A percentile compares a stretch with the other conserved stretches of the same genome.
phyloP scores from a whole-genome alignment of 2,329 filamentous ascomycete genomes.

The Nakataea oryzae region DNA sequence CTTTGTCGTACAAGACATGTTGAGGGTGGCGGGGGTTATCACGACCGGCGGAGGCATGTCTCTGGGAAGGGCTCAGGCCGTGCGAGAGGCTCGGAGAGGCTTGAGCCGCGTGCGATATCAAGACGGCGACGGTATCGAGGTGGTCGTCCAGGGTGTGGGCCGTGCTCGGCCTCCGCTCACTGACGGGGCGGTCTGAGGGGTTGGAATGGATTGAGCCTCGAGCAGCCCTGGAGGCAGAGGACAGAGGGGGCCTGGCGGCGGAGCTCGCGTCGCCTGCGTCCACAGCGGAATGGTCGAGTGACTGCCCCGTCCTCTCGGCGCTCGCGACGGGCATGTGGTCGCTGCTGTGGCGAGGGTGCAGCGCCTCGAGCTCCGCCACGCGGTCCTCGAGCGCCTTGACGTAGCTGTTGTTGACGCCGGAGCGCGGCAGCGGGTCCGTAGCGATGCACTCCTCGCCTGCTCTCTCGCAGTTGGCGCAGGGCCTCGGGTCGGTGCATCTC shows the following conservation, averaged over 20 bases:
- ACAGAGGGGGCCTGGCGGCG: no score
- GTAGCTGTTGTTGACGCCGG: constrained; percentile 7
- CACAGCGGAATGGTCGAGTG: background rate
- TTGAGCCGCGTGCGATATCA: background rate
- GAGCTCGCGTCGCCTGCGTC: no score
- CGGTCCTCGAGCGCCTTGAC: constrained; percentile 9
- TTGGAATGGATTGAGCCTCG: no score
- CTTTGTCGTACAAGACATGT: no score
- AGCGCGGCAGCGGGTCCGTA: background rate
- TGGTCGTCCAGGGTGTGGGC: background rate
- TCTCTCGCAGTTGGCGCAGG: constrained; percentile 14
- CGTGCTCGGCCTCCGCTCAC: background rate
- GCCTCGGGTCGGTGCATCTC: constrained; percentile 13
- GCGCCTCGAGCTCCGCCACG: constrained; percentile 8
- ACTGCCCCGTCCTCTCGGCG: background rate
- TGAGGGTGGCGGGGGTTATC: no score
- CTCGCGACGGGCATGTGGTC: constrained; percentile 9
- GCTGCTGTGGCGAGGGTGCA: constrained; percentile 10
- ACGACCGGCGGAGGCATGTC: constrained; percentile 7
- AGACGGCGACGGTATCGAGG: background rate
- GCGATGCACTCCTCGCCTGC: constrained; percentile 12
- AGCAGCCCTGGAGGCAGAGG: no score
- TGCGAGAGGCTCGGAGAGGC: background rate
- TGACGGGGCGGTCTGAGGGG: background rate
- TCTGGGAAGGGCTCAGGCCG: constrained; percentile 10